Base-by-base conservation (phyloP, 2,329 filamentous ascomycete genomes). In the Claviceps paspali region DNA sequence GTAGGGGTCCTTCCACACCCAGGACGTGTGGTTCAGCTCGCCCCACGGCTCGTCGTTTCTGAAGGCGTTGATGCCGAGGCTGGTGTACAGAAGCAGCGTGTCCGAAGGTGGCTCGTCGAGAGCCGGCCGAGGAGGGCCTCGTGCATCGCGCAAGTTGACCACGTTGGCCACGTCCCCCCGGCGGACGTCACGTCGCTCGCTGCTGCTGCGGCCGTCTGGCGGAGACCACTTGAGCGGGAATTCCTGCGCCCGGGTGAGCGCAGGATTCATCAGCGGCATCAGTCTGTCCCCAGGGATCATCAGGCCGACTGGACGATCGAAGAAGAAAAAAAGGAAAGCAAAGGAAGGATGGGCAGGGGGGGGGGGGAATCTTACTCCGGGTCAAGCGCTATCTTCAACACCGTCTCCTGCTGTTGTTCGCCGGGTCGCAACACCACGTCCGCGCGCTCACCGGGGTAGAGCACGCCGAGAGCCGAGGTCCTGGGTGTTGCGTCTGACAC, bases 381-480 rank as follows among this genome's bases (percentile, higher is more conserved):
- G 17, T 46, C 44, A 15, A 46, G 42, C 7, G 24, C 30, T 2
- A 46, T 12, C 18, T 28, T 21, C n/a, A 40, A 29, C 11, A 14
- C 21, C 12, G 24, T 14, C 8, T 14, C 15, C 11, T 22, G 10
- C 12, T n/a, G 5, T n/a, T 22, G 14, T 7, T 14, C 12, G 2
- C 15, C 17, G 3, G n/a, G 15, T 6, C n/a, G 17, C 12, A 22
- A 6, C 11, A 32, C 10, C 26, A 47, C 14, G 28, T 49, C 47
- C 15, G 48, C 43, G 15, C 47, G 44, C 32, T 49, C 44, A 7
- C 47, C 47, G 3, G 47, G 47, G 35, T 49, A 47, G n/a, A 49
- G 24, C 3, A 48, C 40, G 6, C 47, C 47, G n/a, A 49, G 26
- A 3, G 46, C 38, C 1, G 33, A 29, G 6, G 41, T 42, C 10